These are phyloP conservation scores for Strobilomyces dryophilus DNA, from an alignment of 768 basidiomycete species.

Conservation along the genomic window DNA sequence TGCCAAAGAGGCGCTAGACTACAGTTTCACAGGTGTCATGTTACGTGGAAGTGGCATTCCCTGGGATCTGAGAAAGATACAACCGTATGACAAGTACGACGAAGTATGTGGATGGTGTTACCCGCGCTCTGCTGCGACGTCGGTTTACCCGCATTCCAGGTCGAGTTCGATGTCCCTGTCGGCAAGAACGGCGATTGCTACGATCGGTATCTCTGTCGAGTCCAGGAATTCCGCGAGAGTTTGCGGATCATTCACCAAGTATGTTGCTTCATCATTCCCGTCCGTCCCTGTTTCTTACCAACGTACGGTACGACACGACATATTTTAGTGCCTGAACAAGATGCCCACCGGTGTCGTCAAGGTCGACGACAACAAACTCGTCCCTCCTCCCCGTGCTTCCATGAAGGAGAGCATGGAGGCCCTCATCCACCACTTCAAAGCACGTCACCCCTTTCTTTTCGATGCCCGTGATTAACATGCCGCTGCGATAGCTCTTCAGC, in stretches of 20 bases:
- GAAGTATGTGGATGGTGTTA: conserved; percentile 48
- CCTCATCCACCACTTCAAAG: conserved; percentile 98
- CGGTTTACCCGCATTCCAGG: conserved; percentile 38
- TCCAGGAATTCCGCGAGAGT: conserved; percentile 97
- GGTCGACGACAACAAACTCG: conserved; percentile 96
- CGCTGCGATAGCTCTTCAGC: conserved; percentile 67
- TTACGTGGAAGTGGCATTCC: conserved; percentile 87
- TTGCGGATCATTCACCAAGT: conserved; percentile 83
- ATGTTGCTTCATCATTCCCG: conserved; percentile 5
- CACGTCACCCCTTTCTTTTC: conserved; percentile 19
- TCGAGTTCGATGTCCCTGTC: conserved; percentile 97
- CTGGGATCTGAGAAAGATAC: conserved; percentile 91
- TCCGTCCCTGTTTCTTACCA: not conserved
- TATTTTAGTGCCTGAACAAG: conserved; percentile 86
- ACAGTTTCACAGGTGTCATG: conserved; percentile 97
- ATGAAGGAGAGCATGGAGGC: conserved; percentile 99
- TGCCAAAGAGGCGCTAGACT: conserved; percentile 88
- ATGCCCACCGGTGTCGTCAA: conserved; percentile 91
- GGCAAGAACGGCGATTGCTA: conserved; percentile 98
- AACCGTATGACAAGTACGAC: conserved; percentile 95
- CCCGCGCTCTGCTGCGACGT: not conserved
- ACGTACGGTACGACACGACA: not conserved
- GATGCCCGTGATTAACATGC: not conserved
- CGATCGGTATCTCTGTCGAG: conserved; percentile 94
- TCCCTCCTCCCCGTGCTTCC: conserved; percentile 90